Evolutionary conservation across 1,139 yeast species (phyloP).

Genomic region (Blastobotrys aristatus): DNA sequence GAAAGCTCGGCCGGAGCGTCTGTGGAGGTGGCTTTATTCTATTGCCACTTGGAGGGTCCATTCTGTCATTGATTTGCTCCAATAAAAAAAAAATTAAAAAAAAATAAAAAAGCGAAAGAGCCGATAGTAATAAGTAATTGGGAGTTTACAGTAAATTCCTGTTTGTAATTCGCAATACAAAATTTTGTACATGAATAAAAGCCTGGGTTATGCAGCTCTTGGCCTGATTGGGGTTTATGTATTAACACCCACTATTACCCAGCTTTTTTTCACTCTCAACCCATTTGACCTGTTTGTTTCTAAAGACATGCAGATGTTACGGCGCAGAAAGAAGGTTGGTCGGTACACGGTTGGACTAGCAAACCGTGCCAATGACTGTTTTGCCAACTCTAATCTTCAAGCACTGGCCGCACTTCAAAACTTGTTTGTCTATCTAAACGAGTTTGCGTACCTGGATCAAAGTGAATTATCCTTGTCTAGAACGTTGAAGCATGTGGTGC

Average conservation of each 20-base stretch:
- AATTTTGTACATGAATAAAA: too few species aligned
- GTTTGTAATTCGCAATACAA: too few species aligned
- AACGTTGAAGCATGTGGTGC: constrained; percentile 51
- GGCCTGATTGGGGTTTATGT: not conserved
- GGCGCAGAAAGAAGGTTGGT: constrained; percentile 24
- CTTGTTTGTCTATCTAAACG: constrained; percentile 53
- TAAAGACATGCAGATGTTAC: constrained; percentile 15
- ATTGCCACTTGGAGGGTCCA: not conserved
- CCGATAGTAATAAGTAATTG: too few species aligned
- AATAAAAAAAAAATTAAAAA: too few species aligned
- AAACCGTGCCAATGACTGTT: constrained; percentile 83
- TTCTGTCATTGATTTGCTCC: too few species aligned
- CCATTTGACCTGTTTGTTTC: not conserved
- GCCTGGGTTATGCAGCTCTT: not conserved
- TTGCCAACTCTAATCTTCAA: constrained; percentile 87
- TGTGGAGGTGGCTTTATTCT: constrained; percentile 1
- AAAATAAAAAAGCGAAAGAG: too few species aligned
- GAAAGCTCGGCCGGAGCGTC: constrained; percentile 27
- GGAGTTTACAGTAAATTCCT: too few species aligned
- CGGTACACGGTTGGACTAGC: constrained; percentile 70
- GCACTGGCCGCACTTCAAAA: constrained; percentile 70
- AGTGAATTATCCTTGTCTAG: constrained; percentile 15
- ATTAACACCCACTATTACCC: not conserved
- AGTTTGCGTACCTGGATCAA: constrained; percentile 17
- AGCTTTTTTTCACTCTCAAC: not conserved